Evolutionary conservation across 768 basidiomycete genomes (phyloP).

Genomic region (Lepiota venenata): DNA sequence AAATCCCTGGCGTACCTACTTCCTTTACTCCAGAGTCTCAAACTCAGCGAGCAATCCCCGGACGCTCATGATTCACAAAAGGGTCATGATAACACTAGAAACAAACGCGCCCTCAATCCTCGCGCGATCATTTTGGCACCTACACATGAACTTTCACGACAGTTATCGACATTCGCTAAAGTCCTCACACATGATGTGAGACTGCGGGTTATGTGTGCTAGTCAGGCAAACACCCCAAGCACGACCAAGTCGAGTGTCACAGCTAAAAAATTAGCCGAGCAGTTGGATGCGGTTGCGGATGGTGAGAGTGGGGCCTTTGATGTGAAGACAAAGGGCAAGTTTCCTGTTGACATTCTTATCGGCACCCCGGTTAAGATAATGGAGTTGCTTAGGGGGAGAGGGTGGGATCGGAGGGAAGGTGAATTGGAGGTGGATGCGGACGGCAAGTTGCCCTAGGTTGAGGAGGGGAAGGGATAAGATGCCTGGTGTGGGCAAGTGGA

Average conservation of each 20-base stretch:
- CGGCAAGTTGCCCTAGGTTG: slow-evolving; percentile 10
- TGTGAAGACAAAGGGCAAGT: slow-evolving; percentile 7
- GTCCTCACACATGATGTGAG: slow-evolving; percentile 70
- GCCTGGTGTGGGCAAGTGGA: slow-evolving; percentile 38
- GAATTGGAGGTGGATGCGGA: slow-evolving; percentile 17
- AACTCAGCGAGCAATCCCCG: slow-evolving; percentile 47
- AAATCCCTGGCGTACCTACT: slow-evolving; percentile 91
- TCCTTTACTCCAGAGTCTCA: slow-evolving; percentile 77
- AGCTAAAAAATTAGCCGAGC: slow-evolving; percentile 46
- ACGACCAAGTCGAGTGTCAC: slow-evolving; percentile 29
- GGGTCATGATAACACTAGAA: not conserved
- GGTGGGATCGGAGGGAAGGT: slow-evolving; percentile 41
- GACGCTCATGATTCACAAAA: not conserved
- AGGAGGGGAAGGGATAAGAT: slow-evolving; percentile 24
- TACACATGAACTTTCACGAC: slow-evolving; percentile 86
- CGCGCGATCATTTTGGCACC: slow-evolving; percentile 82
- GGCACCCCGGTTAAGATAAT: slow-evolving; percentile 67
- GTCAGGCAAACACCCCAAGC: slow-evolving; percentile 50
- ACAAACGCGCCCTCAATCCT: slow-evolving; percentile 43
- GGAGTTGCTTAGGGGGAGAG: slow-evolving; percentile 54
- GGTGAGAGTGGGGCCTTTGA: slow-evolving; percentile 15
- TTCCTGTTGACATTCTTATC: slow-evolving; percentile 54
- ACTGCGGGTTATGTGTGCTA: slow-evolving; percentile 71
- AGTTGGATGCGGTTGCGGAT: slow-evolving; percentile 21
- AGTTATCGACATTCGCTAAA: slow-evolving; percentile 75